A percentile compares a stretch with the other conserved stretches of the same genome.
These are phyloP conservation scores for Saraca asoca DNA, from an alignment of 331 rosid genomes.

Conservation along the genomic window DNA sequence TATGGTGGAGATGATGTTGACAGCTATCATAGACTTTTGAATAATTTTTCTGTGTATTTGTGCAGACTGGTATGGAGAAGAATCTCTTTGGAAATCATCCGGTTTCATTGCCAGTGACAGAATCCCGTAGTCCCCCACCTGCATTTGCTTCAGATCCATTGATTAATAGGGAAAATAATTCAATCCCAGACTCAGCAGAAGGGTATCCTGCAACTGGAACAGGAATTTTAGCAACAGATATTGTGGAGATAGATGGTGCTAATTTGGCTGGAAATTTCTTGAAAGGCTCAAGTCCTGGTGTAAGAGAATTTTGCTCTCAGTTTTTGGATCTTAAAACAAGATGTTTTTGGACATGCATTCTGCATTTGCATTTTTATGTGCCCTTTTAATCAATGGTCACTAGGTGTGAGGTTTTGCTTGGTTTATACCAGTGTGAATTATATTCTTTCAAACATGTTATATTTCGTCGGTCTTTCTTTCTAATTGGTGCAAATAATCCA, in stretches of 20 bases:
- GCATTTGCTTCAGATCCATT: slow-evolving; percentile 90
- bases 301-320: slow-evolving; percentile 47
- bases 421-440: slow-evolving; percentile 20
- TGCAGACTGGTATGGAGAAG: slow-evolving; percentile 95
- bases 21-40: background rate
- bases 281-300: slow-evolving; percentile 80
- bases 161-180: slow-evolving; percentile 49
- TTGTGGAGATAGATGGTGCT: slow-evolving; percentile 75
- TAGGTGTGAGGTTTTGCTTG: slow-evolving; percentile 22
- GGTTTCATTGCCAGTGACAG: slow-evolving; percentile 61
- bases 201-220: slow-evolving; percentile 55
- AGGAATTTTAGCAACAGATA: slow-evolving; percentile 61
- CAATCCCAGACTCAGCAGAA: slow-evolving; percentile 48
- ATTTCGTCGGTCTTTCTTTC: slow-evolving; percentile 30
- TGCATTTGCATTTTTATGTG: slow-evolving; percentile 24
- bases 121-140: slow-evolving; percentile 78
- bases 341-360: slow-evolving; percentile 23
- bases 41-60: slow-evolving; percentile 27
- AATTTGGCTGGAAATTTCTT: slow-evolving; percentile 60
- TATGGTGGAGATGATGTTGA: slow-evolving; percentile 2
- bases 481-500: slow-evolving; percentile 45
- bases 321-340: slow-evolving; percentile 19
- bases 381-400: slow-evolving; percentile 7
- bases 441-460: slow-evolving; percentile 21
- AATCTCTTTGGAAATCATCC: slow-evolving; percentile 92